Percentiles rank a stretch among this genome's conserved stretches.
These are phyloP conservation scores for Melaleuca alternifolia DNA, from an alignment of 345 rosid species.

Conservation along the genomic window DNA sequence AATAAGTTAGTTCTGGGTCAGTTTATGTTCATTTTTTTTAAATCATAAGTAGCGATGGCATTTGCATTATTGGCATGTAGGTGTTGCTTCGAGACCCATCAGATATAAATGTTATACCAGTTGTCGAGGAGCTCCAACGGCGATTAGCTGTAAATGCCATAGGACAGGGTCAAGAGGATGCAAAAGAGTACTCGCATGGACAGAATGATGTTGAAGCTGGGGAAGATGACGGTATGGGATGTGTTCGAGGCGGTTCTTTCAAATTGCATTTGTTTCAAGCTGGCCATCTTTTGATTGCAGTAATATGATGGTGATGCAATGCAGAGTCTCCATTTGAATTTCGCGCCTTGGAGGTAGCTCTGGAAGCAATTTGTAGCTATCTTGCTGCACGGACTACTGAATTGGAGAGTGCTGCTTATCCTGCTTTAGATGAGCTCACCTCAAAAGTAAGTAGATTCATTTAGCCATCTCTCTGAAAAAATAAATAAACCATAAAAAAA, in stretches of 20 bases:
- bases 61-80: slow-evolving; percentile 14
- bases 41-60: background rate
- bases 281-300: background rate
- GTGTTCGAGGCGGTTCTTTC: background rate
- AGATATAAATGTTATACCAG: slow-evolving; percentile 76
- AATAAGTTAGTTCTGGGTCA: background rate
- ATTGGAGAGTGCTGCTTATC: slow-evolving; percentile 86
- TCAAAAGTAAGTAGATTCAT: slow-evolving; percentile 46
- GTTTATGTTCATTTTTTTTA: background rate
- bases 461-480: background rate
- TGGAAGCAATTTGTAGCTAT: slow-evolving; percentile 94
- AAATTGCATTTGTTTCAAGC: background rate
- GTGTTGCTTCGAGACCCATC: slow-evolving; percentile 80
- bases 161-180: slow-evolving; percentile 33
- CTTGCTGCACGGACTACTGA: slow-evolving; percentile 87
- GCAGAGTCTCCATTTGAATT: slow-evolving; percentile 83
- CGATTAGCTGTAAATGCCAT: slow-evolving; percentile 44
- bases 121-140: slow-evolving; percentile 84
- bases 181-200: slow-evolving; percentile 27
- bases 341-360: slow-evolving; percentile 82
- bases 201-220: slow-evolving; percentile 53
- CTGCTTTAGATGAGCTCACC: slow-evolving; percentile 94
- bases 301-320: slow-evolving; percentile 8
- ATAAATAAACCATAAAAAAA: background rate
- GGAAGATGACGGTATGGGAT: slow-evolving; percentile 78